phyloP scores from a whole-genome alignment of 2,329 filamentous ascomycete genomes.

The Neocatenulostroma microsporum region DNA sequence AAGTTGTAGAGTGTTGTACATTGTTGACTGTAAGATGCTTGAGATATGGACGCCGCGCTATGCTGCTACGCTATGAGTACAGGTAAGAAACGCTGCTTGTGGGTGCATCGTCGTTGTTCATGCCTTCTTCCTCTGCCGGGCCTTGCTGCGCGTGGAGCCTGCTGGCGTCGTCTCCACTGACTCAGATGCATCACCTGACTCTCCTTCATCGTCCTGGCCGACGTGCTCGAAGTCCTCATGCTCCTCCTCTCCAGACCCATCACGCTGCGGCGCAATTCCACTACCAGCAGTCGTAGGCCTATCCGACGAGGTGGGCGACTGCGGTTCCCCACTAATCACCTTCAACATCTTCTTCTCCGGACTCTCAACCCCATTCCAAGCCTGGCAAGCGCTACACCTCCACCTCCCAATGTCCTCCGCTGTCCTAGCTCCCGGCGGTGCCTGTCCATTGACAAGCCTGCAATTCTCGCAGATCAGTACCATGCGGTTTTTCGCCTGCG shows the following conservation, averaged over 20 bases:
- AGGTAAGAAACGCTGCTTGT: no score
- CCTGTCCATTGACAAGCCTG: constrained; percentile 88
- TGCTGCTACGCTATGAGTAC: constrained; percentile 3
- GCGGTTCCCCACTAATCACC: constrained; percentile 41
- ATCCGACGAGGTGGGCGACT: constrained; percentile 3
- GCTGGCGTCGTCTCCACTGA: constrained; percentile 23
- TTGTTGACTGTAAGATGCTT: constrained; percentile 2
- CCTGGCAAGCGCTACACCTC: constrained; percentile 79
- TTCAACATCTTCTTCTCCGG: constrained; percentile 66
- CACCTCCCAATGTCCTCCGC: constrained; percentile 76
- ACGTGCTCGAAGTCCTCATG: constrained; percentile 9
- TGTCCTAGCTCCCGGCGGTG: constrained; percentile 72
- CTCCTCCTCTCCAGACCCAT: constrained; percentile 2
- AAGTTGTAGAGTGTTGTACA: constrained; percentile 25
- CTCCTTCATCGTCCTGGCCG: constrained; percentile 11
- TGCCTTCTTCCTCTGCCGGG: constrained; percentile 32
- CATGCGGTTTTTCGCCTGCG: constrained; percentile 79
- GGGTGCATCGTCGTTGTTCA: constrained; percentile 4
- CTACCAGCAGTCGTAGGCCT: not conserved
- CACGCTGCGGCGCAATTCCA: not conserved
- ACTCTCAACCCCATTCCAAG: constrained; percentile 72
- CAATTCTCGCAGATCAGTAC: constrained; percentile 77
- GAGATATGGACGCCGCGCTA: not conserved
- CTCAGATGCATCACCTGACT: constrained; percentile 5
- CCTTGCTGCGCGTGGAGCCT: constrained; percentile 36